A percentile compares a stretch with the other conserved stretches of the same genome.
Evolutionary conservation across 2,329 filamentous ascomycete species (phyloP).

Genomic region (Aspergillus fischeri): DNA sequence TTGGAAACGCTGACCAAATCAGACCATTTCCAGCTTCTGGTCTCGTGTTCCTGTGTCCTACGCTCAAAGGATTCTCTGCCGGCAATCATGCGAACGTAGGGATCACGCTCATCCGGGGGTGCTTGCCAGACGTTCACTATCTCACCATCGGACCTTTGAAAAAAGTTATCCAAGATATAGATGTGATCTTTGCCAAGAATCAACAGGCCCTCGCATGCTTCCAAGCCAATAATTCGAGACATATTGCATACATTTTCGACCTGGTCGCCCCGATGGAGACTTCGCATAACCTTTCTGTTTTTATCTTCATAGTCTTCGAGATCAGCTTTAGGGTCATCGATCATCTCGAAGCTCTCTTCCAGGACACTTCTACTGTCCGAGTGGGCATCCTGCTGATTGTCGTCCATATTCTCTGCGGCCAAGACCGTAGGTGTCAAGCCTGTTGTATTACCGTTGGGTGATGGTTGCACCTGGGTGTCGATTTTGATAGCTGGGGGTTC

Average conservation of each 20-base stretch:
- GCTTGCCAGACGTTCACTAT: slow-evolving; percentile 97
- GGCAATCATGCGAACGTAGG: slow-evolving; percentile 90
- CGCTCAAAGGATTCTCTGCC: slow-evolving; percentile 64
- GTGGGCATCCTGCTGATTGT: slow-evolving; percentile 27
- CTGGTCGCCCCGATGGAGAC: slow-evolving; percentile 81
- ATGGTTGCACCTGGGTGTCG: slow-evolving; percentile 41
- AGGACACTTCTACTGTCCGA: slow-evolving; percentile 43
- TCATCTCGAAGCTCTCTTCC: slow-evolving; percentile 93
- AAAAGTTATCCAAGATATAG: slow-evolving; percentile 95
- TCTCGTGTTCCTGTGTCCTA: slow-evolving; percentile 67
- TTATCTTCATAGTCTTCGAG: slow-evolving; percentile 92
- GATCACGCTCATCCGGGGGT: slow-evolving; percentile 84
- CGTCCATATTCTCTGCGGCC: slow-evolving; percentile 30
- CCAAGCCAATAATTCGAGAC: slow-evolving; percentile 86
- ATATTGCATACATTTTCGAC: slow-evolving; percentile 95
- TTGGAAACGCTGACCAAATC: slow-evolving; percentile 96
- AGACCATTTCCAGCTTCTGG: slow-evolving; percentile 86
- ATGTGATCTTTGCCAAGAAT: slow-evolving; percentile 88
- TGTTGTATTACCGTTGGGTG: slow-evolving; percentile 41
- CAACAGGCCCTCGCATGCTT: slow-evolving; percentile 87
- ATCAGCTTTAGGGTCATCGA: slow-evolving; percentile 85
- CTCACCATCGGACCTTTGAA: slow-evolving; percentile 89
- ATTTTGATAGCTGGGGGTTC: slow-evolving; percentile 46
- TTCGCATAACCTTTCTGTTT: slow-evolving; percentile 95
- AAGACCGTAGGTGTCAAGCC: slow-evolving; percentile 31